A percentile compares a stretch with the other conserved stretches of the same genome.
Evolutionary conservation across 2,329 filamentous ascomycete species (phyloP).

Genomic region (Epichloe festucae): DNA sequence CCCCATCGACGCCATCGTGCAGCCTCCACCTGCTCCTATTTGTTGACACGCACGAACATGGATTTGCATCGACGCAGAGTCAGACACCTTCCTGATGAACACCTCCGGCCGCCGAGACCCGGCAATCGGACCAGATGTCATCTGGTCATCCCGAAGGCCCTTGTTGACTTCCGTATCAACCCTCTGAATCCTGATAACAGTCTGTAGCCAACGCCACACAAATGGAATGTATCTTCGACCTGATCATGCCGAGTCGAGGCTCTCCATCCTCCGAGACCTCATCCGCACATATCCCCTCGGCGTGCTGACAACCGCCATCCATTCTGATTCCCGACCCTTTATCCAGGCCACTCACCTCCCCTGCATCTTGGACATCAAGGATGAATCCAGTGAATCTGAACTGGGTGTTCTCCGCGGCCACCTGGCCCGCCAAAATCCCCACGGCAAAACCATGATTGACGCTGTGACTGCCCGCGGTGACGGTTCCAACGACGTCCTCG

Average conservation of each 20-base stretch:
- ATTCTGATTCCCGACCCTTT: conserved; percentile 31
- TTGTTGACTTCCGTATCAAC: background rate
- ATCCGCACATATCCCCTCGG: conserved; percentile 49
- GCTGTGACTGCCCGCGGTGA: conserved; percentile 11
- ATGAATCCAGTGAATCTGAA: conserved; percentile 27
- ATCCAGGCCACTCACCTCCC: conserved; percentile 48
- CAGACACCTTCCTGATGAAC: too few relatives aligned
- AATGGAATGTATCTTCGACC: conserved; percentile 42
- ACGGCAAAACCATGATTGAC: conserved; percentile 47
- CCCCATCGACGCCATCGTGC: too few relatives aligned
- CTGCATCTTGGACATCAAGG: conserved; percentile 39
- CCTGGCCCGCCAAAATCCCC: conserved; percentile 49
- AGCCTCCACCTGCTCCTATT: too few relatives aligned
- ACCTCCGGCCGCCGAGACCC: background rate
- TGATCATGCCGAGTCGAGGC: conserved; percentile 37
- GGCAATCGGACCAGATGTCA: background rate
- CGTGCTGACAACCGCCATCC: conserved; percentile 48
- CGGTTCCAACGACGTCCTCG: conserved; percentile 16
- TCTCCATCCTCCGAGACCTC: conserved; percentile 37
- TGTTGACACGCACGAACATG: too few relatives aligned
- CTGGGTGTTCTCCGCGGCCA: conserved; percentile 42
- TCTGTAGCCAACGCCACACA: too few relatives aligned
- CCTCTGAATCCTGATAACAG: too few relatives aligned
- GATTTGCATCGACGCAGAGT: too few relatives aligned
- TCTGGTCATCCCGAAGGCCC: background rate